phyloP scores from a whole-genome alignment of 2,329 filamentous ascomycete genomes.

The Hypoxylon sp. region DNA sequence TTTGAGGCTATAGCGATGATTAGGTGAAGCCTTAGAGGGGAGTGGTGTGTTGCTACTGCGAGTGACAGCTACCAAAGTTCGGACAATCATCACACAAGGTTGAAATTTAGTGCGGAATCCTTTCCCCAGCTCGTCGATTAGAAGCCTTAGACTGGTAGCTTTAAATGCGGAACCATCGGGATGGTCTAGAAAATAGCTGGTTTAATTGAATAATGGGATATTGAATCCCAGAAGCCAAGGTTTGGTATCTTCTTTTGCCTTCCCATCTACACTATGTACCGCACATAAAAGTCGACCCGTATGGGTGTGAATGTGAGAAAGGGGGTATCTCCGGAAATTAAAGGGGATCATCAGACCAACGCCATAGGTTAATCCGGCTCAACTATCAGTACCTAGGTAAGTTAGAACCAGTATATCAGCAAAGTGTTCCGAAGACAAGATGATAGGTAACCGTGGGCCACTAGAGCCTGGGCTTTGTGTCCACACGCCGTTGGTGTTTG shows the following conservation, averaged over 20 bases:
- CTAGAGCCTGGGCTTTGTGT: background rate
- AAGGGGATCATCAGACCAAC: constrained; percentile 6
- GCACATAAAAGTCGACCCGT: background rate
- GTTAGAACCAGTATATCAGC: background rate
- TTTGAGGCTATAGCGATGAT: background rate
- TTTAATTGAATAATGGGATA: constrained; percentile 7
- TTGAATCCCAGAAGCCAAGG: constrained; percentile 4
- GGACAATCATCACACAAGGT: constrained; percentile 18
- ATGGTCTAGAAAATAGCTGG: background rate
- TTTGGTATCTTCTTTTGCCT: background rate
- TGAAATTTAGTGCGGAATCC: constrained; percentile 11
- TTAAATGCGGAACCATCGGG: constrained; percentile 22
- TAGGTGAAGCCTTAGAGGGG: background rate
- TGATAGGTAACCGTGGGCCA: constrained; percentile 1
- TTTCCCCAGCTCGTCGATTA: background rate
- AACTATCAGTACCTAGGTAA: constrained; percentile 1
- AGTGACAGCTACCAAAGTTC: constrained; percentile 26
- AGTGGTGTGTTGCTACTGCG: background rate
- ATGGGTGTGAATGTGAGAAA: constrained; percentile 1
- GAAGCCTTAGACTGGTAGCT: background rate
- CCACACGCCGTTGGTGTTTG: constrained; percentile 4
- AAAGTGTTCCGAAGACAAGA: constrained; percentile 8
- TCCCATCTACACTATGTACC: background rate
- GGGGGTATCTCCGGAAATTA: constrained; percentile 3
- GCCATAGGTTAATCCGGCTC: background rate